Percentiles rank a stretch among this genome's conserved stretches.
phyloP scores from a whole-genome alignment of 73 alveolate genomes.

The Halteria grandinella region DNA sequence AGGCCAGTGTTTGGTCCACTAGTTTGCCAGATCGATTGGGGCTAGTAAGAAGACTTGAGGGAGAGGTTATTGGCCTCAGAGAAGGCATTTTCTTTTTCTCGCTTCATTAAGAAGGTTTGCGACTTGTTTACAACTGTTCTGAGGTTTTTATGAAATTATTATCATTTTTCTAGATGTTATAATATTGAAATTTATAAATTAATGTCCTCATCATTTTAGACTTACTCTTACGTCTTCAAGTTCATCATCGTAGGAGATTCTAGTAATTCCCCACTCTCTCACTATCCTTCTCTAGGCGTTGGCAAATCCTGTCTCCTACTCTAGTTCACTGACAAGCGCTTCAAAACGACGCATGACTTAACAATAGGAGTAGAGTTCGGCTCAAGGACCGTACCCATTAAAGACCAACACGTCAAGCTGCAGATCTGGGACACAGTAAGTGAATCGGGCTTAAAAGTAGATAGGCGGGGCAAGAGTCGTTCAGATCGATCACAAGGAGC shows the following conservation, averaged over 20 bases:
- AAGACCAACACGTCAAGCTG: slow-evolving; percentile 77
- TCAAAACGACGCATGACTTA: slow-evolving; percentile 87
- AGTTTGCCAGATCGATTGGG: not conserved
- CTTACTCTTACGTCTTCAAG: slow-evolving; percentile 82
- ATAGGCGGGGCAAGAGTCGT: slow-evolving; percentile 96
- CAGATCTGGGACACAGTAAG: slow-evolving; percentile 97
- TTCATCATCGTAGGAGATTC: slow-evolving; percentile 87
- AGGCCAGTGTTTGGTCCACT: not conserved
- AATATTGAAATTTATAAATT: too few species aligned
- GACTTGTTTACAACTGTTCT: too few species aligned
- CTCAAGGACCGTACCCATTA: slow-evolving; percentile 80
- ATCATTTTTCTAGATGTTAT: too few species aligned
- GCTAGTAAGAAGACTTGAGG: not conserved
- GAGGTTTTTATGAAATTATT: too few species aligned
- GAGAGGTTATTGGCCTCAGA: too few species aligned
- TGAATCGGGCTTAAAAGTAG: not conserved
- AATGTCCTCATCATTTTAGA: too few species aligned
- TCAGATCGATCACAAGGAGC: slow-evolving; percentile 87
- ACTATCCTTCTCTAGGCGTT: slow-evolving; percentile 69
- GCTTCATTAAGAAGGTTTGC: too few species aligned
- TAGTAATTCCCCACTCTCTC: slow-evolving; percentile 33
- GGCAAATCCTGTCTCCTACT: slow-evolving; percentile 95
- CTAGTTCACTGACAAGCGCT: slow-evolving; percentile 91
- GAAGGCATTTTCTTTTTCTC: slow-evolving; percentile 43
- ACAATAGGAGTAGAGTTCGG: slow-evolving; percentile 97